Conservation (phyloP, 805 yeast species). For the Torulaspora gathmanii region DNA sequence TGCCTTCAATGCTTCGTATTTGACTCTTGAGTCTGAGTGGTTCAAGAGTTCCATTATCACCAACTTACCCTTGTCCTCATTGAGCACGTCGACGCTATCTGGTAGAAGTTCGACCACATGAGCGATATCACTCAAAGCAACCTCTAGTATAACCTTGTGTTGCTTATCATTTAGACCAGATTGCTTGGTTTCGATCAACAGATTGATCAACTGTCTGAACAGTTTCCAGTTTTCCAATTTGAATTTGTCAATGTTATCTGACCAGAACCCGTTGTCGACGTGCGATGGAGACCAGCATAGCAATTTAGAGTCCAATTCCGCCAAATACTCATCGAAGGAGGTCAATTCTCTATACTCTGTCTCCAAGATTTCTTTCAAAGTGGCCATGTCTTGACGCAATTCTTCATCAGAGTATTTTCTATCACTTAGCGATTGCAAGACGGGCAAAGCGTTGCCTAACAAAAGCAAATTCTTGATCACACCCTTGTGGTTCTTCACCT, state of each 20-base stretch:
- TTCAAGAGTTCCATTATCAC: conserved; percentile 81
- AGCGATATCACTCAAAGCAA: conserved; percentile 63
- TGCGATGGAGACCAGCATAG: conserved; percentile 93
- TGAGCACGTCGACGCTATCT: conserved; percentile 52
- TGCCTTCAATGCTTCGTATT: conserved; percentile 91
- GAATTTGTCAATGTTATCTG: conserved; percentile 71
- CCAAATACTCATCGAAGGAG: conserved; percentile 85
- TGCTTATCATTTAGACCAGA: conserved; percentile 35
- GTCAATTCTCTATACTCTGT: conserved; percentile 75
- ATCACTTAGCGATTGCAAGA: conserved; percentile 64
- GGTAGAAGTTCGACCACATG: conserved; percentile 58
- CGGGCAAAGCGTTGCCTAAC: conserved; percentile 69
- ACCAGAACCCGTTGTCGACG: conserved; percentile 83
- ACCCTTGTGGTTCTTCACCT: conserved; percentile 39
- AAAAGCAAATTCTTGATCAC: conserved; percentile 63
- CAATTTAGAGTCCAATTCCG: conserved; percentile 74
- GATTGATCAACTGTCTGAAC: conserved; percentile 54
- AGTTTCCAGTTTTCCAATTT: conserved; percentile 72
- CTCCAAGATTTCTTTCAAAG: conserved; percentile 55
- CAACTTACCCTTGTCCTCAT: conserved; percentile 59
- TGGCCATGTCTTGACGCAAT: conserved; percentile 63
- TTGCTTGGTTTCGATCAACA: conserved; percentile 40
- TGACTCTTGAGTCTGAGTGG: conserved; percentile 76
- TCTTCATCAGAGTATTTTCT: conserved; percentile 96
- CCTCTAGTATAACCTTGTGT: conserved; percentile 44